A percentile compares a stretch with the other conserved stretches of the same genome.
Conservation (phyloP, 1,284 basidiomycete genomes). For the Rhodotorula mucilaginosa region DNA sequence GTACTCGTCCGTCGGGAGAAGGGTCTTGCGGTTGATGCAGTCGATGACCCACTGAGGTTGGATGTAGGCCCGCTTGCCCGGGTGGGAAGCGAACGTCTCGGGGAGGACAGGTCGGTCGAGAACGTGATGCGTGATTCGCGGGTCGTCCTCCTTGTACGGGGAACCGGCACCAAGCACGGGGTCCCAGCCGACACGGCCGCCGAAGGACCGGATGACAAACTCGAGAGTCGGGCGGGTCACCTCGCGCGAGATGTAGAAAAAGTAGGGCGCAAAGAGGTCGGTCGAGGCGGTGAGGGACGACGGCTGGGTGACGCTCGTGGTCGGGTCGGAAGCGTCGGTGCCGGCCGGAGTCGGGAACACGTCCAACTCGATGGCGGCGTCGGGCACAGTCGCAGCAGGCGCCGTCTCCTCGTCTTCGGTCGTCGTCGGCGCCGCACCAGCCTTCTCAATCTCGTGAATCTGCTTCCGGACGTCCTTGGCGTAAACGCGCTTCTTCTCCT, state of each 20-base stretch:
- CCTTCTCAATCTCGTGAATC: slow-evolving; percentile 54
- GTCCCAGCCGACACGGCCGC: slow-evolving; percentile 73
- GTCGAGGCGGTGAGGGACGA: slow-evolving; percentile 27
- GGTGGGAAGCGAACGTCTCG: slow-evolving; percentile 48
- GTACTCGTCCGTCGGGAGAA: slow-evolving; percentile 83
- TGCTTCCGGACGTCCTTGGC: slow-evolving; percentile 54
- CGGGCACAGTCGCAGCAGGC: slow-evolving; percentile 49
- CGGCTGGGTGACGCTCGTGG: slow-evolving; percentile 26
- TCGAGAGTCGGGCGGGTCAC: slow-evolving; percentile 90
- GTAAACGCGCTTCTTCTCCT: slow-evolving; percentile 52
- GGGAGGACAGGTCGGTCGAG: slow-evolving; percentile 74
- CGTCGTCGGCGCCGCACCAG: slow-evolving; percentile 42
- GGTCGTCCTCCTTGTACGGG: slow-evolving; percentile 61
- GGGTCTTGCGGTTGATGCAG: slow-evolving; percentile 81
- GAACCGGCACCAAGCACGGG: slow-evolving; percentile 78
- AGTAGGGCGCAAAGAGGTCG: slow-evolving; percentile 75
- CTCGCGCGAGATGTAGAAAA: slow-evolving; percentile 93
- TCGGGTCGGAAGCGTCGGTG: slow-evolving; percentile 49
- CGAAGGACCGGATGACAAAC: slow-evolving; percentile 88
- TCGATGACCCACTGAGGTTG: slow-evolving; percentile 99
- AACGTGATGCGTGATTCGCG: slow-evolving; percentile 89
- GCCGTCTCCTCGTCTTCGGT: slow-evolving; percentile 45
- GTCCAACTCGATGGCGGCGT: slow-evolving; percentile 51
- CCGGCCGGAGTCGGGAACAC: slow-evolving; percentile 48
- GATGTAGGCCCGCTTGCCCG: slow-evolving; percentile 75